These are phyloP conservation scores for Rhododendron henanense DNA, from an alignment of 148 eudicot genomes.

Conservation along the genomic window DNA sequence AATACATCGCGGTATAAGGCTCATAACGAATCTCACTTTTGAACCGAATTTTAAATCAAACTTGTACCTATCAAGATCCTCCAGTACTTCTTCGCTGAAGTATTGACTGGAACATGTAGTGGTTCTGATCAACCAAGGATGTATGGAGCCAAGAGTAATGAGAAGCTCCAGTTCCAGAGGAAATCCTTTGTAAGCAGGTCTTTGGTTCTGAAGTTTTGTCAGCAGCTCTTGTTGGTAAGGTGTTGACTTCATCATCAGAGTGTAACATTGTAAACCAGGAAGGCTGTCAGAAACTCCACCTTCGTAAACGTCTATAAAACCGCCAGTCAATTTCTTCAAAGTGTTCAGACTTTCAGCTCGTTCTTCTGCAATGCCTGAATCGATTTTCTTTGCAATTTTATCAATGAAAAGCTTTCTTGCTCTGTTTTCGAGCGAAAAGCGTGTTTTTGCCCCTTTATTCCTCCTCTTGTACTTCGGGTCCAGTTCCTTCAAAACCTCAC, in stretches of 20 bases:
- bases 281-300: conserved; percentile 77
- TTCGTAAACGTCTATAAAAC: conserved; percentile 85
- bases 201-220: conserved; percentile 61
- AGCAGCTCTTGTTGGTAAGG: conserved; percentile 76
- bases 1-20: conserved; percentile 68
- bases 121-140: conserved; percentile 85
- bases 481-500: conserved; percentile 67
- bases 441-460: conserved; percentile 57
- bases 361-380: conserved; percentile 59
- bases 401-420: conserved; percentile 86
- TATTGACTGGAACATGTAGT: conserved; percentile 80
- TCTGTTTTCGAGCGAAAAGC: conserved; percentile 75
- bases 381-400: conserved; percentile 69
- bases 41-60: conserved; percentile 83
- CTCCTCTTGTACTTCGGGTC: conserved; percentile 83
- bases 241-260: conserved; percentile 95
- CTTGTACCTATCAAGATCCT: conserved; percentile 61
- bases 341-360: conserved; percentile 59
- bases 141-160: conserved; percentile 91
- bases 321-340: conserved; percentile 75
- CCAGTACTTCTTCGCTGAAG: conserved; percentile 53
- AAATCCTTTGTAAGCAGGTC: conserved; percentile 74
- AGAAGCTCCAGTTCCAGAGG: conserved; percentile 89
- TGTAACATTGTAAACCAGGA: conserved; percentile 87
- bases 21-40: conserved; percentile 84